Conservation (phyloP, 2,329 filamentous ascomycete species). For the Sphaerulina musiva region DNA sequence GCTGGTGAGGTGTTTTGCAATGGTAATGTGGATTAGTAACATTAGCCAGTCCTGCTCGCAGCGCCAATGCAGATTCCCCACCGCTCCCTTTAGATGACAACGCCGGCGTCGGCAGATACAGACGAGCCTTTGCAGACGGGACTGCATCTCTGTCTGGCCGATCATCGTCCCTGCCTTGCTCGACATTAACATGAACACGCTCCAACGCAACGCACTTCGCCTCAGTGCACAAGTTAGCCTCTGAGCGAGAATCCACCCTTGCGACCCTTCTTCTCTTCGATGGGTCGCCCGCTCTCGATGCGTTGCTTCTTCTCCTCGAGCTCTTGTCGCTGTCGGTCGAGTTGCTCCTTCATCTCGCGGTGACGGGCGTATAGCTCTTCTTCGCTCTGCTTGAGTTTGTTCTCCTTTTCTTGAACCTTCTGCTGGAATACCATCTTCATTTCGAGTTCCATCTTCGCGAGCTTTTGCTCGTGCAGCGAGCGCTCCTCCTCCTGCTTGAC, state of each 20-base stretch:
- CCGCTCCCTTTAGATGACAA: conserved; percentile 8
- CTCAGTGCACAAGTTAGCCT: conserved; percentile 25
- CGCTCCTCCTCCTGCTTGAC: conserved; percentile 99
- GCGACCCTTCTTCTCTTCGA: conserved; percentile 97
- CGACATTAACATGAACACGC: conserved; percentile 18
- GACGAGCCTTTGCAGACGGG: not conserved
- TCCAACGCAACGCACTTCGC: conserved; percentile 14
- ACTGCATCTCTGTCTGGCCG: conserved; percentile 2
- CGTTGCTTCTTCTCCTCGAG: conserved; percentile 97
- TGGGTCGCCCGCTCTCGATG: conserved; percentile 86
- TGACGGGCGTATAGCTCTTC: conserved; percentile 97
- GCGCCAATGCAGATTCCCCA: conserved; percentile 9
- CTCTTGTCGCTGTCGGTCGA: conserved; percentile 88
- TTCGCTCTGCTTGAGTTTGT: conserved; percentile 98
- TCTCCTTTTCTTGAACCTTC: conserved; percentile 99
- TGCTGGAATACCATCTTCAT: conserved; percentile 99
- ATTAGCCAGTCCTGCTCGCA: conserved; percentile 22
- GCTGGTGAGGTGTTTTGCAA: conserved; percentile 22
- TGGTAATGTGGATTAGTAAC: conserved; percentile 29
- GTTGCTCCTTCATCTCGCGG: conserved; percentile 99
- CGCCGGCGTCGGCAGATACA: conserved; percentile 3
- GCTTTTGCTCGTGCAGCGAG: conserved; percentile 96
- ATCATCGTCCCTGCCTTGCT: conserved; percentile 9
- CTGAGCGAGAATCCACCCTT: conserved; percentile 95
- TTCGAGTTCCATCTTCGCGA: conserved; percentile 99